A percentile compares a stretch with the other conserved stretches of the same genome.
Conservation (phyloP, 768 basidiomycete species). For the Termitomyces eurrhizus region DNA sequence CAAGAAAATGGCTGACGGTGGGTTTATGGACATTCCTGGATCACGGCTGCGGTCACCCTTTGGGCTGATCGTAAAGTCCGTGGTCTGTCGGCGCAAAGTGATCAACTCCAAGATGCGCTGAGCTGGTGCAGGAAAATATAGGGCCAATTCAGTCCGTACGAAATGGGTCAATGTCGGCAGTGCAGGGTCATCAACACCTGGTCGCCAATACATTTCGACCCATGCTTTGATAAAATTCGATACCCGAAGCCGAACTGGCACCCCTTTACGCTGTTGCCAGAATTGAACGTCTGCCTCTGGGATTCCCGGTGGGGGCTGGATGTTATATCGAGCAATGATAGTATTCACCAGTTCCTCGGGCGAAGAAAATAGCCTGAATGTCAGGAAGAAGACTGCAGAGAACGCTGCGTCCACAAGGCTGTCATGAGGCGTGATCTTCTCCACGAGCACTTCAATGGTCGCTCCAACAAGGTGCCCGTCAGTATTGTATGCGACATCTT, state of each 20-base stretch:
- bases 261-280: slow-evolving; percentile 86
- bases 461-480: slow-evolving; percentile 92
- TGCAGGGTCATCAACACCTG: slow-evolving; percentile 66
- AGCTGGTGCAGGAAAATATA: slow-evolving; percentile 64
- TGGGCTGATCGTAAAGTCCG: slow-evolving; percentile 46
- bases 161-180: slow-evolving; percentile 56
- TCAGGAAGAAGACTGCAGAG: slow-evolving; percentile 88
- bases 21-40: slow-evolving; percentile 71
- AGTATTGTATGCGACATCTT: slow-evolving; percentile 86
- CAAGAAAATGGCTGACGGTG: slow-evolving; percentile 37
- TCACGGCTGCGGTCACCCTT: slow-evolving; percentile 66
- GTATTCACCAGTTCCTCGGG: slow-evolving; percentile 73
- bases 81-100: slow-evolving; percentile 46
- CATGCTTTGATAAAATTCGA: slow-evolving; percentile 93
- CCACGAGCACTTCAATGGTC: slow-evolving; percentile 84
- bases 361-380: slow-evolving; percentile 88
- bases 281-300: slow-evolving; percentile 57
- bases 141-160: slow-evolving; percentile 54
- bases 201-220: slow-evolving; percentile 89
- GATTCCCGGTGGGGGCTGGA: slow-evolving; percentile 57
- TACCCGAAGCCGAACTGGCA: slow-evolving; percentile 87
- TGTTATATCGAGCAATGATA: slow-evolving; percentile 79
- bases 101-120: slow-evolving; percentile 73
- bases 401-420: slow-evolving; percentile 86
- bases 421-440: slow-evolving; percentile 96